These are phyloP conservation scores for Saccharomycopsis sp. DNA, from an alignment of 805 yeast genomes.

Conservation along the genomic window DNA sequence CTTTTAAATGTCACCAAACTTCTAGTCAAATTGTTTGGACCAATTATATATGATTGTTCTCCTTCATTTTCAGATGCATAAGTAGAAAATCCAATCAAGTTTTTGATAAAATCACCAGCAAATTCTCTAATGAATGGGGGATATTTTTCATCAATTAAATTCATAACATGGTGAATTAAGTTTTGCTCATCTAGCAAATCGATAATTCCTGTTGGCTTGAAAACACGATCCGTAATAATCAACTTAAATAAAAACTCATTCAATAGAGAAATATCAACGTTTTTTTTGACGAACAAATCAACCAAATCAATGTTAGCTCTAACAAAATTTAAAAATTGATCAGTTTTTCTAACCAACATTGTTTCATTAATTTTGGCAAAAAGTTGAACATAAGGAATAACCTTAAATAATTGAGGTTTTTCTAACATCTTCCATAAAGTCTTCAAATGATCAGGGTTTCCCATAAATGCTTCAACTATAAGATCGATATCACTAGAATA, in stretches of 20 bases:
- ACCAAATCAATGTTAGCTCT: slow-evolving; percentile 40
- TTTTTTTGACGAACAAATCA: slow-evolving; percentile 68
- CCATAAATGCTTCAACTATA: slow-evolving; percentile 11
- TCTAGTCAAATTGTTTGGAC: slow-evolving; percentile 90
- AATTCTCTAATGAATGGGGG: slow-evolving; percentile 77
- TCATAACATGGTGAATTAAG: slow-evolving; percentile 61
- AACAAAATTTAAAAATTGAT: slow-evolving; percentile 27
- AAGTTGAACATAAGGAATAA: slow-evolving; percentile 11
- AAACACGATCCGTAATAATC: slow-evolving; percentile 87
- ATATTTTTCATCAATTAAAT: slow-evolving; percentile 57
- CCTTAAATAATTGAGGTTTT: slow-evolving; percentile 7
- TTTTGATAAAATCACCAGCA: slow-evolving; percentile 90
- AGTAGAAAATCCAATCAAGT: slow-evolving; percentile 77
- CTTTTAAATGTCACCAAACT: slow-evolving; percentile 73
- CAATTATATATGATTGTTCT: slow-evolving; percentile 83
- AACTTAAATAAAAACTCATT: slow-evolving; percentile 77
- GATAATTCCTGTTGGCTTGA: slow-evolving; percentile 77
- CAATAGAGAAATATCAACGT: slow-evolving; percentile 89
- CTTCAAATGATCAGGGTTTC: slow-evolving; percentile 4
- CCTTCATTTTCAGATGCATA: slow-evolving; percentile 69
- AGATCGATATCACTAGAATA: slow-evolving; percentile 6
- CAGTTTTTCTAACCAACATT: slow-evolving; percentile 17
- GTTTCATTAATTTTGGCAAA: slow-evolving; percentile 17
- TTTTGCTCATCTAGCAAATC: slow-evolving; percentile 63
- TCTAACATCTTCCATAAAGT: slow-evolving; percentile 13